Evolutionary conservation across 2,329 filamentous ascomycete species (phyloP).

Genomic region (Lachnellula occidentalis): DNA sequence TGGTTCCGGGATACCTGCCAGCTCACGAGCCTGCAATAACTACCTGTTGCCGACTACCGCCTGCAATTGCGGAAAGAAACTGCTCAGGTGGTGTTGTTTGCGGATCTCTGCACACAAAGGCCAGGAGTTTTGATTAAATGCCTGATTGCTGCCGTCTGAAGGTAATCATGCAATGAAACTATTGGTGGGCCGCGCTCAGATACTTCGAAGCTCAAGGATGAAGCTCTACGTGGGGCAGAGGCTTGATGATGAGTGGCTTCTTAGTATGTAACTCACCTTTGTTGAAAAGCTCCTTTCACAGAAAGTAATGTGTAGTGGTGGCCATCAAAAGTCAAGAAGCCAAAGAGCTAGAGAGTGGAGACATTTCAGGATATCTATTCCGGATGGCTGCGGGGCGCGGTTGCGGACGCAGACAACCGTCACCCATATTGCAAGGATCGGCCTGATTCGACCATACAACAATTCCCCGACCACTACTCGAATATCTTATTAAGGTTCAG

Average conservation of each 20-base stretch:
- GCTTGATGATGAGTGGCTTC: neutral
- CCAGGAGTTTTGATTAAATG: constrained; percentile 7
- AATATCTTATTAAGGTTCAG: neutral
- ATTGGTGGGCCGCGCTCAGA: neutral
- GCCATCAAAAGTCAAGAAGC: constrained; percentile 4
- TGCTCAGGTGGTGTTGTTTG: constrained; percentile 6
- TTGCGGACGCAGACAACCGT: constrained; percentile 12
- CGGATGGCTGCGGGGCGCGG: constrained; percentile 9
- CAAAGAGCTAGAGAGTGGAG: constrained; percentile 3
- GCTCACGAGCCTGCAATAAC: neutral
- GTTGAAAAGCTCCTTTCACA: neutral
- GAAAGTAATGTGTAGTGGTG: neutral
- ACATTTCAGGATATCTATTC: neutral
- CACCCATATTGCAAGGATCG: constrained; percentile 2
- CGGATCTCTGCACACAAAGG: constrained; percentile 11
- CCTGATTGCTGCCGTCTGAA: constrained; percentile 10
- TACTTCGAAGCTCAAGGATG: constrained; percentile 3
- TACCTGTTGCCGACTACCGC: constrained; percentile 3
- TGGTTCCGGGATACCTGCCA: neutral
- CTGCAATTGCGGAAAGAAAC: constrained; percentile 4
- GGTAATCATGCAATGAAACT: constrained; percentile 7
- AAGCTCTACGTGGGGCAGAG: constrained; percentile 8
- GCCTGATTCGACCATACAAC: constrained; percentile 7
- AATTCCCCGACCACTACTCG: neutral
- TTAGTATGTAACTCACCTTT: neutral